Conservation (phyloP, 2,329 filamentous ascomycete species). For the Colletotrichum costaricense region DNA sequence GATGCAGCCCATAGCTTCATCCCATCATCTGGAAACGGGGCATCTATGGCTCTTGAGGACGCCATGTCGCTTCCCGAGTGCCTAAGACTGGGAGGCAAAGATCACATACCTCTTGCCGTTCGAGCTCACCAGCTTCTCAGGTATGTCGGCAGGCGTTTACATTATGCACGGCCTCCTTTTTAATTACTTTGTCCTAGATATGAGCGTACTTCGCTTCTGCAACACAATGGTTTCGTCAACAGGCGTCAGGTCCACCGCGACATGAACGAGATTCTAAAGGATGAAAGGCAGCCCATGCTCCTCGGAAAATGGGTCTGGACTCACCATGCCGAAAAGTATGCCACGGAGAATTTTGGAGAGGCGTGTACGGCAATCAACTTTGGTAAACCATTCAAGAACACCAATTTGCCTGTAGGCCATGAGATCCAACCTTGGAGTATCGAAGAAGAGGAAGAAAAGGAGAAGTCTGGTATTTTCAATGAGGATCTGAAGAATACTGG, state of each 20-base stretch:
- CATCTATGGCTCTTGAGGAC: conserved; percentile 55
- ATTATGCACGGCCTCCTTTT: too few species aligned
- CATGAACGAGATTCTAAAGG: neutral
- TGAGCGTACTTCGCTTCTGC: neutral
- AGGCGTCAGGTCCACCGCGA: neutral
- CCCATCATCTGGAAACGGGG: conserved; percentile 53
- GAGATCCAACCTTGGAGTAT: neutral
- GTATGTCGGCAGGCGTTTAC: neutral
- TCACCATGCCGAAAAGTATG: neutral
- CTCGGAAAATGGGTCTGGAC: neutral
- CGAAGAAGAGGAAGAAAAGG: neutral
- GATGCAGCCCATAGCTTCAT: conserved; percentile 55
- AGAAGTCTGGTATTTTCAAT: neutral
- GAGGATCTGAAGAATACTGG: neutral
- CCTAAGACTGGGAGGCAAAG: neutral
- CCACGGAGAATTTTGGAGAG: neutral
- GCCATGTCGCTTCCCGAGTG: conserved; percentile 28
- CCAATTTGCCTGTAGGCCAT: neutral
- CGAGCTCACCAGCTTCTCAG: neutral
- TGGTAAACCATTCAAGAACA: neutral
- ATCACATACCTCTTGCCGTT: neutral
- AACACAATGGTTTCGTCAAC: neutral
- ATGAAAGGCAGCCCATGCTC: neutral
- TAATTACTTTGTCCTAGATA: neutral
- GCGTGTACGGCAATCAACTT: neutral